Percentiles rank a stretch among this genome's conserved stretches.
These are phyloP conservation scores for Paramyrothecium sp. DNA, from an alignment of 2,329 filamentous ascomycete genomes.

Conservation along the genomic window DNA sequence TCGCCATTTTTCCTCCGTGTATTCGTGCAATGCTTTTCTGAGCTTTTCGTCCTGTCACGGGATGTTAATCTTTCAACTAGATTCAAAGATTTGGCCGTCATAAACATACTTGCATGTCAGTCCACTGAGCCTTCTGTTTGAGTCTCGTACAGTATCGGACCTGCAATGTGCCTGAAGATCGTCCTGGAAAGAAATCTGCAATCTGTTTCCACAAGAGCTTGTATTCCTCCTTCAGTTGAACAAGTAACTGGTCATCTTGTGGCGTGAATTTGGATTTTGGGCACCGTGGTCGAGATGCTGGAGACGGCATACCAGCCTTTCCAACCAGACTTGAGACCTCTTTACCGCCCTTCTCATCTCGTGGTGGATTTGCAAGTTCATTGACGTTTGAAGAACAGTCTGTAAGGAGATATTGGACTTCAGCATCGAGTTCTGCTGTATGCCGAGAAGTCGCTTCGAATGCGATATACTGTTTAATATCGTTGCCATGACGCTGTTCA, in stretches of 20 bases:
- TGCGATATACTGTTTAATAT: too few species aligned
- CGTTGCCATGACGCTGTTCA: too few species aligned
- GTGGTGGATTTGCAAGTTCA: too few species aligned
- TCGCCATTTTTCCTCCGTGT: conserved; percentile 90
- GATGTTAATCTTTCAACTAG: conserved; percentile 6
- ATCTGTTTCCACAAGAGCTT: conserved; percentile 97
- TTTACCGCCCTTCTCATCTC: conserved; percentile 52
- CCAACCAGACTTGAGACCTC: conserved; percentile 82
- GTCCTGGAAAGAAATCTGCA: conserved; percentile 89
- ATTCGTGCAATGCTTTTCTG: conserved; percentile 73
- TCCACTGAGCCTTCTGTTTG: conserved; percentile 93
- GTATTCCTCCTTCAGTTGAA: conserved; percentile 92
- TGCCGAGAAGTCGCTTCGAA: too few species aligned
- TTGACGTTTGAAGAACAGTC: too few species aligned
- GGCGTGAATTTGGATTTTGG: conserved; percentile 93
- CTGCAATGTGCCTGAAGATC: conserved; percentile 89
- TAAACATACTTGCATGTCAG: conserved; percentile 80
- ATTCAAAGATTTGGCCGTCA: not conserved
- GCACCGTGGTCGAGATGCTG: conserved; percentile 75
- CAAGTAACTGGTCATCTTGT: conserved; percentile 83
- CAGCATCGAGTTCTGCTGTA: too few species aligned
- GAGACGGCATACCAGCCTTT: conserved; percentile 81
- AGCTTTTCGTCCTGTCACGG: conserved; percentile 70
- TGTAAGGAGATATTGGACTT: too few species aligned
- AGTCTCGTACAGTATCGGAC: conserved; percentile 94